These are phyloP conservation scores for Phytophthora rubi DNA, from an alignment of 352 stramenopile species.

Conservation along the genomic window DNA sequence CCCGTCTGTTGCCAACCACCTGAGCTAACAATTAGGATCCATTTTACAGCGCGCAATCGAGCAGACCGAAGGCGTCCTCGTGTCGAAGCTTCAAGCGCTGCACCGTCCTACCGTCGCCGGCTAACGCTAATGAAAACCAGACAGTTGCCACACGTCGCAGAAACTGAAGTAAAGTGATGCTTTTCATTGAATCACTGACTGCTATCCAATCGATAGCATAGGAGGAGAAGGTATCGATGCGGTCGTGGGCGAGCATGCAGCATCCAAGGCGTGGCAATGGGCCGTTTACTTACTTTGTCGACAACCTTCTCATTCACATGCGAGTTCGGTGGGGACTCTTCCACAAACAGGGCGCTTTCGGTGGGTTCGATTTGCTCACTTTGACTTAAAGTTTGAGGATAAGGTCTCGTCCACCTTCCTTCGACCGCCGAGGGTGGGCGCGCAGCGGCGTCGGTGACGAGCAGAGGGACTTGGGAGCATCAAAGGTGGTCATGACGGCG, in stretches of 20 bases:
- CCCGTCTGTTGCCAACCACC: neutral
- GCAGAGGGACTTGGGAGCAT: neutral
- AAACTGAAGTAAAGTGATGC: slow-evolving; percentile 37
- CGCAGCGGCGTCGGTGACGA: neutral
- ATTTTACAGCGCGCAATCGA: slow-evolving; percentile 51
- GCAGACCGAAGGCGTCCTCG: slow-evolving; percentile 57
- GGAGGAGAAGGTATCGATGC: no score
- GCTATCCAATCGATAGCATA: neutral
- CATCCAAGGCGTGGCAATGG: no score
- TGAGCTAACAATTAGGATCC: slow-evolving; percentile 1
- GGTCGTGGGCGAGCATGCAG: no score
- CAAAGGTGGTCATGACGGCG: neutral
- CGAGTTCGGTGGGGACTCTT: neutral
- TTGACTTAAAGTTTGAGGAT: neutral
- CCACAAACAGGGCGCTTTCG: slow-evolving; percentile 11
- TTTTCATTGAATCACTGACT: slow-evolving; percentile 14
- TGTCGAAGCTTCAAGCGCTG: slow-evolving; percentile 54
- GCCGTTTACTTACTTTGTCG: neutral
- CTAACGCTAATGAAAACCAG: neutral
- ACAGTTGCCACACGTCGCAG: slow-evolving; percentile 34
- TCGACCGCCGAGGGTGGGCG: slow-evolving; percentile 8
- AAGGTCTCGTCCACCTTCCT: neutral
- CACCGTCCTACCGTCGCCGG: slow-evolving; percentile 20
- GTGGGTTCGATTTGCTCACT: slow-evolving; percentile 4
- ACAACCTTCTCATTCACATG: neutral